Evolutionary conservation across 2,329 filamentous ascomycete genomes (phyloP), one percentile per base, ranked within the genome.

Genomic region (Fusarium multiceps): DNA sequence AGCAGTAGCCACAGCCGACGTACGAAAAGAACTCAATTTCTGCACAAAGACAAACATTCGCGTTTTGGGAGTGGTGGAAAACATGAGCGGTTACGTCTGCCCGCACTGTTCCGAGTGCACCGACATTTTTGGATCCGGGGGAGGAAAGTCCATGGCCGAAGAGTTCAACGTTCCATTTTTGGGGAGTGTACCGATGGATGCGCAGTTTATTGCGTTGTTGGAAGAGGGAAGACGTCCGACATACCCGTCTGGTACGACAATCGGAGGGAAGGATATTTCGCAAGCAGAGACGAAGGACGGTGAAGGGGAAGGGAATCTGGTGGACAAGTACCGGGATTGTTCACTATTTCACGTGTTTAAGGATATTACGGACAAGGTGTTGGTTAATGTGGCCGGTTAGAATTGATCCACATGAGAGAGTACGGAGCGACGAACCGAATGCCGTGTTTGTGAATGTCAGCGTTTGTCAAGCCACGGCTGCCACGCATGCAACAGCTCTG

Each of bases 1-100:
- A 78, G 96, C 95, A 0, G 92, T 99, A 50, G 91, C 93, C 14
- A 97, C 95, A 28, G 92, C 93, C 1, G 96, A 99, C 77, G 96
- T 99, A 40, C 91, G 93, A 76, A 98, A 97, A 78, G 94, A 97
- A 80, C 87, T 97, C 69, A 97, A 97, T 79, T 97, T 98, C 78
- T 98, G 94, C 81, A 84, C 85, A 54, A 97, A 97, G 82, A 95
- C 93, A 3, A 87, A 88, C 30, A 90, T 97, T 50, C 85, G 86
- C 4, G 89, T 97, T 37, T 84, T 98, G 13, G 96, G 96, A 0
- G 94, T 99, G 2, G 88, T 99, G 47, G 96, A 99, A 82, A 99
- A 99, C 78, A 98, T 99, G 96, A 91, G 90, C 71, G 93, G 93
- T 4, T 97, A 93, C 74, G 92, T 96, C n/a, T 96, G 93, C 76